A percentile compares a stretch with the other conserved stretches of the same genome.
phyloP scores from a whole-genome alignment of 129 eudicot genomes.

The Flaveria ramosissima region DNA sequence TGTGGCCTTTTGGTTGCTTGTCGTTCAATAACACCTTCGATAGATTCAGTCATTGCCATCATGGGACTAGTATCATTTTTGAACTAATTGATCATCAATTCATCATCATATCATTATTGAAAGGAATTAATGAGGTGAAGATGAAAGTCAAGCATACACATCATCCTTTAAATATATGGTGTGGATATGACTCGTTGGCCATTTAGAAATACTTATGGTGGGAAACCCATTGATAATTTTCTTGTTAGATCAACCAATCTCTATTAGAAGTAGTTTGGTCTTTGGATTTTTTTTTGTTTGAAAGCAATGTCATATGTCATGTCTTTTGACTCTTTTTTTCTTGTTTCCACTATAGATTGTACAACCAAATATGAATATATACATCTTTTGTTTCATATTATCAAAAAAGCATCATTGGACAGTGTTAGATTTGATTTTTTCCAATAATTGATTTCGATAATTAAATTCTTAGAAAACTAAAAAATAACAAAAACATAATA shows the following conservation, averaged over 20 bases:
- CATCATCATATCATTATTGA: no score
- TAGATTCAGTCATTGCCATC: no score
- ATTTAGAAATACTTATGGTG: slow-evolving; percentile 29
- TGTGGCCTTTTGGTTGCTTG: no score
- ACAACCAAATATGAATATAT: neutral
- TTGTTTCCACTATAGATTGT: neutral
- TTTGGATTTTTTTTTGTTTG: slow-evolving; percentile 14
- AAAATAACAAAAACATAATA: no score
- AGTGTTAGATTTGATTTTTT: no score
- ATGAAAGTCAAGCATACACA: slow-evolving; percentile 16
- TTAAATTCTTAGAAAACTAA: no score
- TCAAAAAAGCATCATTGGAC: neutral
- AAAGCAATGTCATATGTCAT: slow-evolving; percentile 30
- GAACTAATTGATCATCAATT: no score
- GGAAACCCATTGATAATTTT: slow-evolving; percentile 28
- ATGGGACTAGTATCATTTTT: no score
- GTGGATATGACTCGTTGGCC: slow-evolving; percentile 32
- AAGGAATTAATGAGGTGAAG: neutral
- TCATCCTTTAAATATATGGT: neutral
- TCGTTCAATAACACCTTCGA: no score
- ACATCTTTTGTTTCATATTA: neutral
- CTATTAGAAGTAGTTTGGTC: slow-evolving; percentile 22
- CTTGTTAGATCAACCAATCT: slow-evolving; percentile 31
- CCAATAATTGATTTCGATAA: no score
- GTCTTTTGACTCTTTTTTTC: neutral